Conservation (phyloP, 73 alveolate genomes). For the Uronychia setigera region DNA sequence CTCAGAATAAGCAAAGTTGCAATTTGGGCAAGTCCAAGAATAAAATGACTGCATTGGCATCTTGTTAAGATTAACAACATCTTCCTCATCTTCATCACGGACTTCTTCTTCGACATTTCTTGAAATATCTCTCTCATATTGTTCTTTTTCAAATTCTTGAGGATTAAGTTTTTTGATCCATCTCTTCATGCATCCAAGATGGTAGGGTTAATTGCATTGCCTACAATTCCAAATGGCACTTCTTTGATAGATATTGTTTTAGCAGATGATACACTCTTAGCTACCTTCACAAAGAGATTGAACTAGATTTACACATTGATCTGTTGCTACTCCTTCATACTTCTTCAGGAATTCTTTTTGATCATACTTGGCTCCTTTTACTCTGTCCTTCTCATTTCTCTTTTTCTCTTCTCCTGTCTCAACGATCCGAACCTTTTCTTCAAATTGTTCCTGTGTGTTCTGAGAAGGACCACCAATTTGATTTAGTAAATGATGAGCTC, state of each 20-base stretch:
- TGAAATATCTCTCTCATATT: slow-evolving; percentile 22
- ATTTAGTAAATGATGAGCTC: background rate
- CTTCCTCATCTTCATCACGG: slow-evolving; percentile 23
- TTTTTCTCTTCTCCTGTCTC: slow-evolving; percentile 25
- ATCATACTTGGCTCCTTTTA: slow-evolving; percentile 45
- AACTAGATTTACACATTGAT: slow-evolving; percentile 52
- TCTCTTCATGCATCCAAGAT: slow-evolving; percentile 89
- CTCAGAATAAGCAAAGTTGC: slow-evolving; percentile 83
- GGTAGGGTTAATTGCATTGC: slow-evolving; percentile 89
- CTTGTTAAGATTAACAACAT: slow-evolving; percentile 5
- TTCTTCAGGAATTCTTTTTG: slow-evolving; percentile 33
- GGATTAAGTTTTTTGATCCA: slow-evolving; percentile 94
- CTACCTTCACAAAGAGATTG: slow-evolving; percentile 48
- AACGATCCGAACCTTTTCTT: background rate
- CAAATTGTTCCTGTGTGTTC: background rate
- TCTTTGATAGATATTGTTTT: slow-evolving; percentile 62
- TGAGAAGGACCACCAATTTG: background rate
- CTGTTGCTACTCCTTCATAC: slow-evolving; percentile 39
- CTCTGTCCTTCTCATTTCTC: slow-evolving; percentile 34
- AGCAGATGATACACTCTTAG: slow-evolving; percentile 72
- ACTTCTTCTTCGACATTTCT: slow-evolving; percentile 10
- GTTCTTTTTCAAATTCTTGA: slow-evolving; percentile 38
- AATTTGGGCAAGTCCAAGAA: slow-evolving; percentile 96
- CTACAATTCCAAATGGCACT: slow-evolving; percentile 88
- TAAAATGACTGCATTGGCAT: slow-evolving; percentile 34